These are phyloP conservation scores for Penicillium roqueforti DNA, from an alignment of 495 filamentous ascomycete species.

Conservation along the genomic window DNA sequence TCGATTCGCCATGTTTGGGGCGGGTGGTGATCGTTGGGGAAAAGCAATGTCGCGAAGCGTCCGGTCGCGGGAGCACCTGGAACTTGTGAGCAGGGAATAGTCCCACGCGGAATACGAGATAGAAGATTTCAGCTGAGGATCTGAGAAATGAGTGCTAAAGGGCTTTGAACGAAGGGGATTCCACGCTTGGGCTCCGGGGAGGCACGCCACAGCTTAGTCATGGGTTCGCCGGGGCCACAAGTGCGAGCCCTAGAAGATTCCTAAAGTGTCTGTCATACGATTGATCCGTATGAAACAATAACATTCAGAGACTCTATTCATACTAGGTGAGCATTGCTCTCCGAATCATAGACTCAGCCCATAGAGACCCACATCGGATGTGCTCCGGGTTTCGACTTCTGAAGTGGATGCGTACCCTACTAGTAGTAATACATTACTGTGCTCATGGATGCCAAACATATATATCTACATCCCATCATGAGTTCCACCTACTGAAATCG, in stretches of 20 bases:
- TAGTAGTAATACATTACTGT: too few species aligned
- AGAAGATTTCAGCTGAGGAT: background rate
- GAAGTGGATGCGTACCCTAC: too few species aligned
- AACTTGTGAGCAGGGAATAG: background rate
- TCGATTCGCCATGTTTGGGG: slow-evolving; percentile 38
- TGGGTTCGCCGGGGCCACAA: background rate
- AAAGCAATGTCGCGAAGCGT: slow-evolving; percentile 5
- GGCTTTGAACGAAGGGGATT: background rate
- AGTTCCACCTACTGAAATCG: background rate
- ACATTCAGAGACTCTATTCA: background rate
- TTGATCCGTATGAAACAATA: background rate
- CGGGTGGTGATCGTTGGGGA: background rate
- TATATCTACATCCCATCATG: background rate
- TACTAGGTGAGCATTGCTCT: background rate
- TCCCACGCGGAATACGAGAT: background rate
- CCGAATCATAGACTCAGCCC: background rate
- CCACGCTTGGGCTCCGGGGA: background rate
- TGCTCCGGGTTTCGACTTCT: slow-evolving; percentile 6
- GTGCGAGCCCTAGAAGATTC: background rate
- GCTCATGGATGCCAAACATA: too few species aligned
- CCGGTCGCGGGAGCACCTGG: background rate
- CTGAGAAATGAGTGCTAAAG: background rate
- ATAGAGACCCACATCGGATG: slow-evolving; percentile 12
- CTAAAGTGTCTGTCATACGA: background rate
- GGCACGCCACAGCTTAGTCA: background rate